A percentile compares a stretch with the other conserved stretches of the same genome.
These are phyloP conservation scores for Microcyclospora pomicola DNA, from an alignment of 2,329 filamentous ascomycete species.

Conservation along the genomic window DNA sequence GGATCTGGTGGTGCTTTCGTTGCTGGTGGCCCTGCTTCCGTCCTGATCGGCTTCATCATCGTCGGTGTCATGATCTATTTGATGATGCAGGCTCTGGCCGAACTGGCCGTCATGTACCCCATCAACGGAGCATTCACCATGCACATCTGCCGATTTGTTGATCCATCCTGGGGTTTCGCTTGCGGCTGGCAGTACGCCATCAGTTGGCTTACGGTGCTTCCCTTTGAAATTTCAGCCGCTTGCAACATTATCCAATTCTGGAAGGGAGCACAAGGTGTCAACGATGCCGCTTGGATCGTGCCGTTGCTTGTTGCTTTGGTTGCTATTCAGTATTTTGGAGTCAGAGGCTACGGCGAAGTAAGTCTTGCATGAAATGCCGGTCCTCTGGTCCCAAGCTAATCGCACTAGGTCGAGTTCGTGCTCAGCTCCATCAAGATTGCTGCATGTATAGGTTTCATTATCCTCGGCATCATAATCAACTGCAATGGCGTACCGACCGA, in stretches of 20 bases:
- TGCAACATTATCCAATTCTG: conserved; percentile 20
- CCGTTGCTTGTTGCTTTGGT: conserved; percentile 19
- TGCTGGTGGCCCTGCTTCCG: conserved; percentile 34
- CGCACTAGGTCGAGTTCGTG: conserved; percentile 9
- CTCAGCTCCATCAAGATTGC: conserved; percentile 22
- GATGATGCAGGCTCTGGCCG: conserved; percentile 24
- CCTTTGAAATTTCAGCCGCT: conserved; percentile 21
- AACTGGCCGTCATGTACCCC: conserved; percentile 22
- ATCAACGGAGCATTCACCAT: conserved; percentile 24
- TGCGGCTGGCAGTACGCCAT: conserved; percentile 21
- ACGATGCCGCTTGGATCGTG: conserved; percentile 20
- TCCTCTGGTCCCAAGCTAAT: conserved; percentile 1
- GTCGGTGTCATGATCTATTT: conserved; percentile 22
- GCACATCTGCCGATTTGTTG: conserved; percentile 23
- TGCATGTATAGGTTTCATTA: conserved; percentile 48
- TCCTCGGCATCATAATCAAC: conserved; percentile 41
- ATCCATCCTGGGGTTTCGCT: conserved; percentile 22
- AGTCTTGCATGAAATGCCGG: conserved; percentile 1
- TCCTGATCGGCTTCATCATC: conserved; percentile 33
- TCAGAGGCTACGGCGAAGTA: conserved; percentile 21
- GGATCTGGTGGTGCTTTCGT: conserved; percentile 35
- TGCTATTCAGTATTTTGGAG: conserved; percentile 21
- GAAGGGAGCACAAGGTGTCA: conserved; percentile 14
- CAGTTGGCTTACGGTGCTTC: conserved; percentile 18
- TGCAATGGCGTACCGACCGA: conserved; percentile 26